Evolutionary conservation across 805 yeast species (phyloP).

Genomic region (Blastobotrys peoriensis): DNA sequence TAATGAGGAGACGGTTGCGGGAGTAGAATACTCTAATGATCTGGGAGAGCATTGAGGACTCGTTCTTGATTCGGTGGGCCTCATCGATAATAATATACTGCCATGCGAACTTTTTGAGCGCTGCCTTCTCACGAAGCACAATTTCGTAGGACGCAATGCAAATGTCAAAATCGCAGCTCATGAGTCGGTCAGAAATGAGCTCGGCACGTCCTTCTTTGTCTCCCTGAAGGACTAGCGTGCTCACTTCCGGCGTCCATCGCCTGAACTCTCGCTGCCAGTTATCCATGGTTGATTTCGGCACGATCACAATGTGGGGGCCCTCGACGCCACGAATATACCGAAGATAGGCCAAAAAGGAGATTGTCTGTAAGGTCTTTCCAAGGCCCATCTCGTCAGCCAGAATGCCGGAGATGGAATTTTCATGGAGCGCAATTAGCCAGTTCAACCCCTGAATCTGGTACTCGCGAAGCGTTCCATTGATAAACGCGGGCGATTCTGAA

Average conservation of each 20-base stretch:
- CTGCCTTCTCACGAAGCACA: conserved; percentile 81
- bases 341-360: conserved; percentile 82
- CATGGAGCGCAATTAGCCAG: conserved; percentile 85
- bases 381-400: conserved; percentile 98
- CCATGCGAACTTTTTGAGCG: conserved; percentile 79
- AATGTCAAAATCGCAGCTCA: conserved; percentile 79
- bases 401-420: conserved; percentile 82
- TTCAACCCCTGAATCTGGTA: conserved; percentile 93
- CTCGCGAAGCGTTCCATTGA: conserved; percentile 71
- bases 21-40: conserved; percentile 86
- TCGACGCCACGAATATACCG: conserved; percentile 68
- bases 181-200: conserved; percentile 50
- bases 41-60: conserved; percentile 83
- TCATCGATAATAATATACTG: conserved; percentile 91
- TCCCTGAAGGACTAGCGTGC: conserved; percentile 80
- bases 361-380: conserved; percentile 93
- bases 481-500: conserved; percentile 74
- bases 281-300: conserved; percentile 92
- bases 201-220: conserved; percentile 67
- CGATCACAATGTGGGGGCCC: conserved; percentile 89
- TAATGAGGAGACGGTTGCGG: conserved; percentile 73
- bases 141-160: conserved; percentile 87
- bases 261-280: conserved; percentile 94
- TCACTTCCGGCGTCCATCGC: conserved; percentile 92
- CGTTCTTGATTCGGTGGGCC: conserved; percentile 95